Evolutionary conservation across 2,329 filamentous ascomycete genomes (phyloP).

Genomic region (Pezicula radicicola): DNA sequence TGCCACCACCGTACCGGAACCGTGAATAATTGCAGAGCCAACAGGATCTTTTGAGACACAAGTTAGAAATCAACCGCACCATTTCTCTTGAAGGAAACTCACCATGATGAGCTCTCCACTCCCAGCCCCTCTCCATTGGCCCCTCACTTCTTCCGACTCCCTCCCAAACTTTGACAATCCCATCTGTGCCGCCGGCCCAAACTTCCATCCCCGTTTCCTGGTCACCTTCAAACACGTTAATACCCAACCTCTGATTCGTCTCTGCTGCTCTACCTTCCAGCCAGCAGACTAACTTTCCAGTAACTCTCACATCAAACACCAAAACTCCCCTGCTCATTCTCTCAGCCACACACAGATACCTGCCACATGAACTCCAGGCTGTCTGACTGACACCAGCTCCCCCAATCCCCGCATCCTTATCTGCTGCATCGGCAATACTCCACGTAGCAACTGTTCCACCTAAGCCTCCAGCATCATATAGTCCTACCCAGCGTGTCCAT

Average conservation of each 20-base stretch:
- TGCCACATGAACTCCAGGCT: conserved; percentile 59
- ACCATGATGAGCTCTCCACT: conserved; percentile 31
- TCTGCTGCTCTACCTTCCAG: conserved; percentile 46
- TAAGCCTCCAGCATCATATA: conserved; percentile 58
- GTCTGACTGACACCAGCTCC: conserved; percentile 63
- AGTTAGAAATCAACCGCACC: background rate
- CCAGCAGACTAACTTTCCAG: conserved; percentile 52
- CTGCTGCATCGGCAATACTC: conserved; percentile 54
- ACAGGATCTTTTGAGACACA: conserved; percentile 20
- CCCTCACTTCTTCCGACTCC: conserved; percentile 48
- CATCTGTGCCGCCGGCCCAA: conserved; percentile 57
- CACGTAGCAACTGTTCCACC: conserved; percentile 56
- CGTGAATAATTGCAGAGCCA: conserved; percentile 26
- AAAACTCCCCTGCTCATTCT: conserved; percentile 51
- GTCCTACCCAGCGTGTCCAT: conserved; percentile 59
- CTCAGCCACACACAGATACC: conserved; percentile 62
- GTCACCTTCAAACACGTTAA: conserved; percentile 48
- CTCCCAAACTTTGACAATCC: conserved; percentile 57
- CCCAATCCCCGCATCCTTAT: conserved; percentile 44
- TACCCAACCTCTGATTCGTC: conserved; percentile 54
- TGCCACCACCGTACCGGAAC: conserved; percentile 28
- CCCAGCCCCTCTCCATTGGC: conserved; percentile 19
- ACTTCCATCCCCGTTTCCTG: conserved; percentile 50
- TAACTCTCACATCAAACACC: conserved; percentile 61
- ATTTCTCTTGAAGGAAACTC: conserved; percentile 2